Evolutionary conservation across 192 early-diverging fungal species (phyloP).

Genomic region (Backusella parvicylindrica): DNA sequence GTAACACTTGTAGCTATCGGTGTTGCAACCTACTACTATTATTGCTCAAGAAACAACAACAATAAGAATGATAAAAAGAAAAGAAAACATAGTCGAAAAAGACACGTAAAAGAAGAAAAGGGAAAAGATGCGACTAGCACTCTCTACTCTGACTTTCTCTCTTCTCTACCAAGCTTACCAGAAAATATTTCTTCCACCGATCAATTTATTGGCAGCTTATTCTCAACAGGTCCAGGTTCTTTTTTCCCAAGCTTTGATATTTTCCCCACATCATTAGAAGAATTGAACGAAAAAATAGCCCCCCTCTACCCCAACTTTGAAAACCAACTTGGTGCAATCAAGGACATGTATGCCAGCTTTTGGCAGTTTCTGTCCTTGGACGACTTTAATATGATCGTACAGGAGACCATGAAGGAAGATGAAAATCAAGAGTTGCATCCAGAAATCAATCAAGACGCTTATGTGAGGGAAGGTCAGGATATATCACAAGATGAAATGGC

Average conservation of each 20-base stretch:
- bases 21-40: background rate
- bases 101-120: background rate
- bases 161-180: background rate
- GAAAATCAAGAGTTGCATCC: background rate
- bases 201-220: background rate
- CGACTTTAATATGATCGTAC: slow-evolving; percentile 7
- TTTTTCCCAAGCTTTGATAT: background rate
- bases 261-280: slow-evolving; percentile 7
- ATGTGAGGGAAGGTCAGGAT: slow-evolving; percentile 32
- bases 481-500: slow-evolving; percentile 44
- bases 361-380: slow-evolving; percentile 14
- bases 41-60: background rate
- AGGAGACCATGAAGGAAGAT: background rate
- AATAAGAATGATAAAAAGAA: background rate
- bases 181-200: background rate
- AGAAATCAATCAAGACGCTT: slow-evolving; percentile 4
- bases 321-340: slow-evolving; percentile 10
- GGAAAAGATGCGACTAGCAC: background rate
- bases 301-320: slow-evolving; percentile 9
- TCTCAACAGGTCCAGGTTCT: background rate
- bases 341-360: slow-evolving; percentile 9
- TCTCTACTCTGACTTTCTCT: background rate
- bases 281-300: slow-evolving; percentile 3
- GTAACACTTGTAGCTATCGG: background rate
- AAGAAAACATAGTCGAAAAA: background rate